Base-by-base conservation (phyloP, 1,284 basidiomycete genomes). In the Erythrobasidium hasegawianum region DNA sequence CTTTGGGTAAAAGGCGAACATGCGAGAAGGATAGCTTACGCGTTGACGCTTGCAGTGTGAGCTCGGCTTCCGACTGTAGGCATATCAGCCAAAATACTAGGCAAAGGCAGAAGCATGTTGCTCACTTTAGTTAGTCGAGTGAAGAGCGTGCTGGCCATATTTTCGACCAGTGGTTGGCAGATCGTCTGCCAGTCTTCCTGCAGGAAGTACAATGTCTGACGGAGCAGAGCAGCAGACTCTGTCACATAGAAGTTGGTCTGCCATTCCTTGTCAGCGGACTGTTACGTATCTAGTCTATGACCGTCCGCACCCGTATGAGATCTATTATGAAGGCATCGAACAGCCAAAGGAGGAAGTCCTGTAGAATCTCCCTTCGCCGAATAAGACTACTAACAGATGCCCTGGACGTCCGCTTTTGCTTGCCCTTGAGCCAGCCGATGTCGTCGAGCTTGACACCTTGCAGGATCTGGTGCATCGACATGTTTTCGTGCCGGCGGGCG, bases 191-290 rank as follows among this genome's bases (percentile, higher is more conserved):
- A 99, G 71, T 95, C 92, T 65, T 94, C 91, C 66, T 97, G 92
- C 8, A 91, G 84, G 75, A 96, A 98, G 76, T 95, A 99, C 0
- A 97, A 79, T 0, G 93, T 83, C 57, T 86, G 84, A 71, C 95
- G 90, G n/a, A 87, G 83, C 71, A 88, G 92, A 1, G 87, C 87
- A 5, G 88, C 86, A 0, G 94, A 91, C 72, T 98, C 92, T 0
- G 96, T 98, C 47, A 90, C 83, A 76, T 97, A 97, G 78, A 97
- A 99, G 0, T 87, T 87, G 0, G 90, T 91, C 89, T 96, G 68
- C 52, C 43, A n/a, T n/a, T n/a, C n/a, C n/a, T n/a, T n/a, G n/a
- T n/a, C n/a, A n/a, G n/a, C n/a, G n/a, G n/a, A n/a, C n/a, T n/a
- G n/a, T n/a, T n/a, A n/a, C n/a, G n/a, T n/a, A n/a, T n/a, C n/a